Evolutionary conservation across 345 rosid genomes (phyloP).

Genomic region (Eutrema heterophyllum): DNA sequence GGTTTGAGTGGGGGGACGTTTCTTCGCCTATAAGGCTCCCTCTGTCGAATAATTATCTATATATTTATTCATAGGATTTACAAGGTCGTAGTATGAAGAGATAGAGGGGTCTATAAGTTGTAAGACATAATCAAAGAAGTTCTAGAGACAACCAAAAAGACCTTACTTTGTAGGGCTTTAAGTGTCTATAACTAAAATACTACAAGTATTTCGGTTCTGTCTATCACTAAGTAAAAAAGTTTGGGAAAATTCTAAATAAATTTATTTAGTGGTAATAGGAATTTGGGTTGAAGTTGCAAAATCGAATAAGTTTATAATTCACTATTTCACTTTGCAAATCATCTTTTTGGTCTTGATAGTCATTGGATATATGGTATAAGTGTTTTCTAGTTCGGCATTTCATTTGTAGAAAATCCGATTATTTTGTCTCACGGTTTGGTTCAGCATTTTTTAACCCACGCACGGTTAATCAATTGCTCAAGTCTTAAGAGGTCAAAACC

Average conservation of each 20-base stretch:
- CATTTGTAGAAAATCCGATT: background rate
- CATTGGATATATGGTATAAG: background rate
- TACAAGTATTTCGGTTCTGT: background rate
- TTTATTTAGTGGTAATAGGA: background rate
- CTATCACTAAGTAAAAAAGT: background rate
- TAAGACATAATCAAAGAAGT: conserved; percentile 1
- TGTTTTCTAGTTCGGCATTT: background rate
- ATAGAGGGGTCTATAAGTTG: background rate
- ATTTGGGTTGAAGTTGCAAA: background rate
- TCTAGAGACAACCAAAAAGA: conserved; percentile 15
- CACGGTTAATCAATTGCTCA: background rate
- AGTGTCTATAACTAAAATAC: background rate
- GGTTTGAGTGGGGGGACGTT: conserved; percentile 29
- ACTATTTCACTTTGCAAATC: background rate
- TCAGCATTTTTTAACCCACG: background rate
- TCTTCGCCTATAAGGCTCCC: conserved; percentile 32
- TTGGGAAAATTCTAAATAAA: background rate
- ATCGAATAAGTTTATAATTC: background rate
- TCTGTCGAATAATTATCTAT: conserved; percentile 5
- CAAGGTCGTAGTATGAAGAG: conserved; percentile 8
- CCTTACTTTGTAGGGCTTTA: background rate
- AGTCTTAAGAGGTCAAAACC: too few relatives aligned
- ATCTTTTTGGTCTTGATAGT: background rate
- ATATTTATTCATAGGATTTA: background rate
- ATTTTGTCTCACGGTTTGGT: background rate